Evolutionary conservation across 768 basidiomycete species (phyloP), one percentile per base, ranked within the genome.

Genomic region (Zangia roseola): DNA sequence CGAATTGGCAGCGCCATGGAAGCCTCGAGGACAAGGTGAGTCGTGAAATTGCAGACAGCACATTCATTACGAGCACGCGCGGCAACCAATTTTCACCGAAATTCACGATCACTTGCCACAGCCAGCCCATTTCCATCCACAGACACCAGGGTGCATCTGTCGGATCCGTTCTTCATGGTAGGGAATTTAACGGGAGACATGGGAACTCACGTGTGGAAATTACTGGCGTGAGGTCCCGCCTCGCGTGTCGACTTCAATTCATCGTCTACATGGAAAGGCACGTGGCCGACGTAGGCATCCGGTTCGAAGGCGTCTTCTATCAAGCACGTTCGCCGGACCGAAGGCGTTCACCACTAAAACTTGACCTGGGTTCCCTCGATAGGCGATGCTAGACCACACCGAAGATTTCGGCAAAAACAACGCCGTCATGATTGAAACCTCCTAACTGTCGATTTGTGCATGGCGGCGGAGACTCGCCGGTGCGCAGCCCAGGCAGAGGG

Each of bases 1-100:
- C 38, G 23, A n/a, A 25, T 25, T 28, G 16, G 23, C 16, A 30
- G 36, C 30, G 39, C 14, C 39, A 41, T 19, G 20, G 4, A 14
- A 33, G 21, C 61, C 60, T 52, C 43, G 39, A 54, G 58, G 60
- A 40, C 12, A 55, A 23, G 38, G 61, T 23, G 55, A 49, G 58
- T 47, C 38, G 24, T 45, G 47, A 16, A 31, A 42, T 43, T 51
- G 31, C 20, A 13, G 8, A 36, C 26, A 24, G 20, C 19, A 6
- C 47, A 28, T 24, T 34, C 10, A 14, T 30, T 33, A 30, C 34
- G 26, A 28, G 24, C 43, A 51, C 33, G 25, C 38, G 14, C n/a
- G 43, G 13, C 6, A 16, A 16, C 41, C 37, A 23, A 38, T 45
- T 53, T 39, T 41, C 20, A 35, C 38, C n/a, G 14, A 16, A 31